Base-by-base conservation (phyloP, 306 rosid species). In the Gillenia trifoliata region DNA sequence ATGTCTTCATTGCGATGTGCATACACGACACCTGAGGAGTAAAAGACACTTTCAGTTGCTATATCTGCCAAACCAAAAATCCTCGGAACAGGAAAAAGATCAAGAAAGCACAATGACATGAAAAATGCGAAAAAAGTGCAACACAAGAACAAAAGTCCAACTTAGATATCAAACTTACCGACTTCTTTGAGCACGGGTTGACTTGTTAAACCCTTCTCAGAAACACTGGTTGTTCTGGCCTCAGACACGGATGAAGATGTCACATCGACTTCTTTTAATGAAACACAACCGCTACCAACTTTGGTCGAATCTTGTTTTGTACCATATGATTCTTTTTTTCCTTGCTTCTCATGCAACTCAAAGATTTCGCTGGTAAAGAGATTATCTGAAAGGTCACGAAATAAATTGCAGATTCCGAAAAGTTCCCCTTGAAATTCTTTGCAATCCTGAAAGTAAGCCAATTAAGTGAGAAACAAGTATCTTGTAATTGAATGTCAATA, bases 371-470 rank as follows among this genome's bases (percentile, higher is more conserved):
- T 87, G 28, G 97, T 93, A 84, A 91, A 93, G 54, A 91, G 81
- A 88, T 88, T 88, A 75, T 89, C 92, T 31, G 97, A 91, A 75
- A 89, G 86, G 80, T 91, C 97, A 54, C 93, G 87, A 83, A 93
- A 93, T 79, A 93, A 86, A 83, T 93, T 93, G 88, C 89, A 83
- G 70, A 91, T 88, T 72, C 98, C 98, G 72, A 93, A 93, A 78
- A 93, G 98, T 80, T 93, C 98, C 29, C 98, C 98, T 79, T 87
- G 85, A 84, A 89, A 93, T 85, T 89, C 96, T 84, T 91, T 91
- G 85, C 92, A 89, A 81, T 91, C 96, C 97, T 93, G 87, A 63
- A 83, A 69, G 67, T 72, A 43, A 62, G 61, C 1, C 29, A 54
- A 57, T 25, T 38, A 62, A 57, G 70, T 71, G 49, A 67, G 34